A percentile compares a stretch with the other conserved stretches of the same genome.
Conservation (phyloP, 495 filamentous ascomycete genomes). For the Penicillium cinerascens region DNA sequence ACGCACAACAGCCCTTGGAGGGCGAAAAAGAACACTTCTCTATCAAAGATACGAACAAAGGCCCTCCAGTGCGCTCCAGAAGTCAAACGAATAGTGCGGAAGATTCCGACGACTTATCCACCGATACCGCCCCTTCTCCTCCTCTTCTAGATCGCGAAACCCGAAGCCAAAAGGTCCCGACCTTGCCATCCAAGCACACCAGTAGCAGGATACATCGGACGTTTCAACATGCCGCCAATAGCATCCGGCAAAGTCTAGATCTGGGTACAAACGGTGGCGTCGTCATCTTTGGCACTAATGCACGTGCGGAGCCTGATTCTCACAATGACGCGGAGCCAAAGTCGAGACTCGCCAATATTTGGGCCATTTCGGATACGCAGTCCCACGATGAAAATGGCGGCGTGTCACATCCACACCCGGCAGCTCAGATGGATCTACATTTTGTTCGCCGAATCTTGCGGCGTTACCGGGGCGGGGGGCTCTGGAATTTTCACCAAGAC, state of each 20-base stretch:
- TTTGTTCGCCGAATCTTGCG: constrained; percentile 14
- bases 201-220: constrained; percentile 4
- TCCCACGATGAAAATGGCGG: neutral
- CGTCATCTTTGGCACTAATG: constrained; percentile 31
- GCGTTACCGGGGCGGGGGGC: constrained; percentile 9
- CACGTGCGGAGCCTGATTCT: neutral
- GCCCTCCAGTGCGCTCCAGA: too few relatives aligned
- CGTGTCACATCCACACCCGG: neutral
- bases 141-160: too few relatives aligned
- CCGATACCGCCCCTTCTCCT: neutral
- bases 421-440: constrained; percentile 5
- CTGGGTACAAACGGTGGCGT: constrained; percentile 39
- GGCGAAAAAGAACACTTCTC: too few relatives aligned
- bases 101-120: neutral
- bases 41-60: too few relatives aligned
- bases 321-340: neutral
- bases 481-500: constrained; percentile 20
- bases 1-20: too few relatives aligned
- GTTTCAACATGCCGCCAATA: constrained; percentile 38
- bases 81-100: too few relatives aligned
- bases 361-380: constrained; percentile 6
- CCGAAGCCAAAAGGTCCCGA: too few relatives aligned
- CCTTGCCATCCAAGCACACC: neutral
- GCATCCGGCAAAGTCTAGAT: constrained; percentile 43
- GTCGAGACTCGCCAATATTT: constrained; percentile 5